phyloP scores from a whole-genome alignment of 345 rosid genomes.

The Zanthoxylum bungeanum region DNA sequence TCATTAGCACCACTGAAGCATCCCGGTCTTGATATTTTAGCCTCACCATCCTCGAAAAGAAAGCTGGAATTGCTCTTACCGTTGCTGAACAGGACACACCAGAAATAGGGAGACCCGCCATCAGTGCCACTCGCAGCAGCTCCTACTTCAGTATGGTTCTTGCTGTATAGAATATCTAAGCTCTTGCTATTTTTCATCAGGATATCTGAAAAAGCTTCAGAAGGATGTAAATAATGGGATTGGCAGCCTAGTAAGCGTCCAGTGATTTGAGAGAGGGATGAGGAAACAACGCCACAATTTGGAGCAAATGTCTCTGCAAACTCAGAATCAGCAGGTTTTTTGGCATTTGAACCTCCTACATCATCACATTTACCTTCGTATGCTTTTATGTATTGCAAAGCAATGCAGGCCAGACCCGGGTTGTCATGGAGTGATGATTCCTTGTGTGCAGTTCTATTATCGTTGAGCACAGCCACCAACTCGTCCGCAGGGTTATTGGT shows the following conservation, averaged over 20 bases:
- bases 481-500: constrained; percentile 67
- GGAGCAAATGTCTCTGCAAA: constrained; percentile 66
- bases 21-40: constrained; percentile 52
- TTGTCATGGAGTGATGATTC: constrained; percentile 47
- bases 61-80: constrained; percentile 59
- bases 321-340: constrained; percentile 58
- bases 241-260: constrained; percentile 68
- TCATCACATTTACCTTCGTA: constrained; percentile 57
- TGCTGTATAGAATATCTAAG: constrained; percentile 45
- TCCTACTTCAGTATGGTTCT: constrained; percentile 71
- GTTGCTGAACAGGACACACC: constrained; percentile 74
- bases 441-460: constrained; percentile 54
- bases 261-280: constrained; percentile 55
- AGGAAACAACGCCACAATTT: constrained; percentile 46
- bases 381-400: constrained; percentile 71
- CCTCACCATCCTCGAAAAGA: constrained; percentile 45
- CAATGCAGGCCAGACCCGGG: constrained; percentile 68
- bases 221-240: constrained; percentile 43
- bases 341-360: constrained; percentile 59
- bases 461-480: constrained; percentile 45
- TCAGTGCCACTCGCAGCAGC: constrained; percentile 58
- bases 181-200: constrained; percentile 49
- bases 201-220: constrained; percentile 56
- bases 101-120: constrained; percentile 69
- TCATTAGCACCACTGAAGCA: constrained; percentile 79